Conservation (phyloP, 768 basidiomycete species). For the Trametes elegans region DNA sequence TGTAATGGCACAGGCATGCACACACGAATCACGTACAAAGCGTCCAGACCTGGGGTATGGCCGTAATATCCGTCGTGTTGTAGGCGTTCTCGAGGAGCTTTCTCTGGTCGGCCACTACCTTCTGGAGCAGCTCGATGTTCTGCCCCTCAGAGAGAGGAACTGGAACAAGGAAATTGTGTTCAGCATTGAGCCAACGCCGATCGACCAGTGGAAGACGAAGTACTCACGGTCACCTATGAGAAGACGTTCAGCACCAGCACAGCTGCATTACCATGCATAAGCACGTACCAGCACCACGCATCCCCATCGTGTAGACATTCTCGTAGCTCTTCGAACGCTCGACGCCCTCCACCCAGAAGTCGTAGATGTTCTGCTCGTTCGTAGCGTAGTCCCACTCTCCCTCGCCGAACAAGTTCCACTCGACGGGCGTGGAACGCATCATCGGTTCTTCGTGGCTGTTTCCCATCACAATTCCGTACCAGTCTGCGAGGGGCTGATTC, state of each 20-base stretch:
- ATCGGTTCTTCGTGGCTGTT: slow-evolving; percentile 77
- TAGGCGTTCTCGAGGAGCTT: slow-evolving; percentile 53
- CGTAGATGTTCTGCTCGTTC: slow-evolving; percentile 53
- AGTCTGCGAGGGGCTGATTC: slow-evolving; percentile 62
- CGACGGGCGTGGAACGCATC: slow-evolving; percentile 66
- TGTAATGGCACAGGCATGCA: background rate
- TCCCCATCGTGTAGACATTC: slow-evolving; percentile 63
- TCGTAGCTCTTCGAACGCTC: slow-evolving; percentile 59
- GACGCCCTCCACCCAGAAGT: slow-evolving; percentile 61
- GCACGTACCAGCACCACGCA: slow-evolving; percentile 48
- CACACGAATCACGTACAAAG: slow-evolving; percentile 41
- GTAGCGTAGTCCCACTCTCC: slow-evolving; percentile 63
- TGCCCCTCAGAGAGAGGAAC: slow-evolving; percentile 51
- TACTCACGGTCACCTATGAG: slow-evolving; percentile 43
- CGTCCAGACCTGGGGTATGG: slow-evolving; percentile 68
- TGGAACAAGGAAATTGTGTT: slow-evolving; percentile 17
- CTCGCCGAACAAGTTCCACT: slow-evolving; percentile 54
- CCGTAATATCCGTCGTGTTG: slow-evolving; percentile 42
- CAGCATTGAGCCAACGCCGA: background rate
- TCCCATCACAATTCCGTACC: slow-evolving; percentile 69
- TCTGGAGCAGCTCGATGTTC: slow-evolving; percentile 49
- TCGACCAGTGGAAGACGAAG: no score
- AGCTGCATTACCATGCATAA: background rate
- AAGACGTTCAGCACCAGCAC: background rate
- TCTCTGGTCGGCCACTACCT: slow-evolving; percentile 60